Evolutionary conservation across 2,329 filamentous ascomycete species (phyloP).

Genomic region (Verticillium klebahnii): DNA sequence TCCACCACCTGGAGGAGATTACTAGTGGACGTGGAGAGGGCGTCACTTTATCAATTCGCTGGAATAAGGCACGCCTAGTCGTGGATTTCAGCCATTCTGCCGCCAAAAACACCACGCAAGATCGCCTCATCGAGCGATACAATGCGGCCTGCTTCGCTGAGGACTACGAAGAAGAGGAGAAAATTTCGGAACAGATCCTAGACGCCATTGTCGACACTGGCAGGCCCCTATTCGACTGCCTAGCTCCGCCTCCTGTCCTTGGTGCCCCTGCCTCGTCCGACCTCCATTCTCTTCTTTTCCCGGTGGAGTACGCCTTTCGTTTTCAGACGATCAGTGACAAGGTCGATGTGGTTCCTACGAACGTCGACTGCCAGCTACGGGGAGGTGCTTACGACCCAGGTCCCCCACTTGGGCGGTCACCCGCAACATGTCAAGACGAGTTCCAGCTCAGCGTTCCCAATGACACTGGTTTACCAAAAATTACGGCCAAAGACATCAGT

Average conservation of each 20-base stretch:
- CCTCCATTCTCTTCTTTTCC: constrained; percentile 13
- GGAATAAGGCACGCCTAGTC: constrained; percentile 11
- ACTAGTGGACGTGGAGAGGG: too few species aligned
- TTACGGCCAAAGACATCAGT: constrained; percentile 12
- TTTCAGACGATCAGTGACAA: constrained; percentile 7
- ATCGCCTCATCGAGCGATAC: constrained; percentile 13
- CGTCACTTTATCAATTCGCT: constrained; percentile 11
- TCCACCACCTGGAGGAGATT: too few species aligned
- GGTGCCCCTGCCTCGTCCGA: constrained; percentile 1
- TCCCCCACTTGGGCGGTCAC: neutral
- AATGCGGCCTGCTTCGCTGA: constrained; percentile 7
- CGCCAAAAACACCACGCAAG: constrained; percentile 5
- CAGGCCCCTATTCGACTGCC: constrained; percentile 9
- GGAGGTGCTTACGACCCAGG: neutral
- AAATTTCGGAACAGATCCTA: constrained; percentile 9
- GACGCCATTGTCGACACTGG: constrained; percentile 8
- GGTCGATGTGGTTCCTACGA: neutral
- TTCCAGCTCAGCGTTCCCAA: neutral
- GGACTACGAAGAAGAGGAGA: constrained; percentile 9
- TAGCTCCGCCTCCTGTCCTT: constrained; percentile 7
- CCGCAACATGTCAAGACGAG: neutral
- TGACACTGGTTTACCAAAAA: constrained; percentile 6
- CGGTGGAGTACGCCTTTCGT: constrained; percentile 9
- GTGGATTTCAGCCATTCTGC: constrained; percentile 10
- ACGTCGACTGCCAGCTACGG: too few species aligned